Conservation (phyloP, 441 rosid genomes). For the Isatis lusitanica region DNA sequence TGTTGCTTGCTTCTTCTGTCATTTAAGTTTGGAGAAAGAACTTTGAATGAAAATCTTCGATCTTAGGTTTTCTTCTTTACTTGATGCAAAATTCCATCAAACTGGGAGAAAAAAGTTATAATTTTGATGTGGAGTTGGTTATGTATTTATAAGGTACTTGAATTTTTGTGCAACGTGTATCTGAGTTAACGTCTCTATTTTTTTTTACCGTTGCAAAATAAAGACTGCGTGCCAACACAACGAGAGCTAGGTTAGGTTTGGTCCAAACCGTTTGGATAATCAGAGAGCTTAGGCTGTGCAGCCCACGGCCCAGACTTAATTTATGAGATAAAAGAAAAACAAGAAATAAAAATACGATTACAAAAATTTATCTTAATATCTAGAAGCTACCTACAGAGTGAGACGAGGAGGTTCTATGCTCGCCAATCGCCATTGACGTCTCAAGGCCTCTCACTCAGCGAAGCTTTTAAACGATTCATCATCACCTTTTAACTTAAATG, state of each 20-base stretch:
- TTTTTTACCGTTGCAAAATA: no score
- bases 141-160: no score
- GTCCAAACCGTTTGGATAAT: not conserved
- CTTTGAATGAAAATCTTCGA: no score
- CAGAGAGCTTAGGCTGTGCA: not conserved
- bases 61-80: no score
- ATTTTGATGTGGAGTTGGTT: no score
- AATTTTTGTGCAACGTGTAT: no score
- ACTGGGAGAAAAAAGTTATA: no score
- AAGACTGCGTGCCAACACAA: no score
- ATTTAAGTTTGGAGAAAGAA: no score
- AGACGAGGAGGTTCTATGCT: not conserved
- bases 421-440: slow-evolving; percentile 13
- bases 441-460: not conserved
- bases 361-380: not conserved
- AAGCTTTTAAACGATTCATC: not conserved
- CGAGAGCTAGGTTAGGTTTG: no score
- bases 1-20: not conserved
- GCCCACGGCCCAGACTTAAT: slow-evolving; percentile 14
- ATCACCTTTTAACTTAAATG: slow-evolving; percentile 32
- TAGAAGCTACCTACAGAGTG: not conserved
- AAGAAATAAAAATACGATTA: not conserved
- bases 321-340: not conserved
- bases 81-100: no score
- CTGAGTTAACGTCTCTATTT: no score